Base-by-base conservation (phyloP, 2,329 filamentous ascomycete species). In the Aspergillus tamarii region DNA sequence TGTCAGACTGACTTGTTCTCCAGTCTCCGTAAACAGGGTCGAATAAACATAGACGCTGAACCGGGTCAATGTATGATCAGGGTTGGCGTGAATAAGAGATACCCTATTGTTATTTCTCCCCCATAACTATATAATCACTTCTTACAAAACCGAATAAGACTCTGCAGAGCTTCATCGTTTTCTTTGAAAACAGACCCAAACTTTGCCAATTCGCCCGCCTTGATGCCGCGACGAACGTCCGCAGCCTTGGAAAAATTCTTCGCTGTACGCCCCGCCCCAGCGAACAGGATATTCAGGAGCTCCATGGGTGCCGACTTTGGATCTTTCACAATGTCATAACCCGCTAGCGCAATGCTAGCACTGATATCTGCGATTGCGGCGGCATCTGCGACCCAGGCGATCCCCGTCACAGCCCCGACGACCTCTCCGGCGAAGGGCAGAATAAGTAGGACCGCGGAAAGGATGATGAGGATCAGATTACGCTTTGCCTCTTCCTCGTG, bases 401-500 rank as follows among this genome's bases (percentile, higher is more conserved):
- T 48, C 2, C 60, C 57, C n/a, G 59, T 59, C 19, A 60, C 46
- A 11, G 59, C 45, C 3, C 43, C 60, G 12, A 46, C 54, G 28
- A 57, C 56, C 45, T 66, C 61, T 1, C 53, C 60, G 7, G 59
- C 56, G 39, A 68, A 68, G 7, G 64, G 62, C 14, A 66, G 30
- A 32, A 66, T 43, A 23, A 60, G 48, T 43, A 68, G 56, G 34
- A 68, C 50, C 16, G 60, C 63, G n/a, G 46, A 57, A 23, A 66
- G 43, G 50, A 68, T 68, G 19, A 57, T 55, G 28, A 64, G 43
- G 46, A 68, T 68, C 45, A 68, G 56, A 46, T 64, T 61, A 14
- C 39, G 53, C 30, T 60, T 59, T 41, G 55, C 48, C n/a, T 32
- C 28, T 23, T 62, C 60, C 39, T 65, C 56, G n/a, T 34, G 54